These are phyloP conservation scores for Penicillium paxilli DNA, from an alignment of 495 filamentous ascomycete species.

Conservation along the genomic window DNA sequence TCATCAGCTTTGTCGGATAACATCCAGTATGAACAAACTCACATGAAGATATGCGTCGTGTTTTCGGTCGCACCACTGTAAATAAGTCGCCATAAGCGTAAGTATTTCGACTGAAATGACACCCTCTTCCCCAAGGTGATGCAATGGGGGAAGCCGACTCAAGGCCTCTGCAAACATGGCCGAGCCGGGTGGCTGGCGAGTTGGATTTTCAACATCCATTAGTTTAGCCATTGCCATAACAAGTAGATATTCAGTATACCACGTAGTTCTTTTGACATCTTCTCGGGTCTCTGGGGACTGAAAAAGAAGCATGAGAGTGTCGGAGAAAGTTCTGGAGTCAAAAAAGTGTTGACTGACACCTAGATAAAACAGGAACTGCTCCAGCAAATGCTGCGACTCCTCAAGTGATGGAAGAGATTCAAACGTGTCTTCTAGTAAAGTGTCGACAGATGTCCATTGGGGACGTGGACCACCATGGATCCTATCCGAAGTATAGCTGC, in stretches of 20 bases:
- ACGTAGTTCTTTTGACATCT: conserved; percentile 9
- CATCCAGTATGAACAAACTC: neutral
- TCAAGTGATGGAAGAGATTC: conserved; percentile 13
- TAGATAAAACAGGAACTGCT: conserved; percentile 26
- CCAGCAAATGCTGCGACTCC: conserved; percentile 22
- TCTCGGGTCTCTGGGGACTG: conserved; percentile 8
- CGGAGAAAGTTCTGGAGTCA: conserved; percentile 21
- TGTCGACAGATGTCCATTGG: conserved; percentile 4
- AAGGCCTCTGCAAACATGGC: conserved; percentile 22
- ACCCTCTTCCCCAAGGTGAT: conserved; percentile 20
- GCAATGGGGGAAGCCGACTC: conserved; percentile 16
- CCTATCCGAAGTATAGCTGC: neutral
- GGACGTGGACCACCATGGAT: neutral
- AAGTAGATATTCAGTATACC: conserved; percentile 26
- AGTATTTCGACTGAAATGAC: conserved; percentile 21
- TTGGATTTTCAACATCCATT: conserved; percentile 21
- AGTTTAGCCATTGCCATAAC: conserved; percentile 29
- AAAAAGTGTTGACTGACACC: conserved; percentile 27
- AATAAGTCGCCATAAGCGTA: conserved; percentile 22
- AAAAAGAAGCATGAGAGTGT: conserved; percentile 19
- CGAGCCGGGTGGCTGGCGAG: conserved; percentile 17
- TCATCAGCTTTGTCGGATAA: neutral
- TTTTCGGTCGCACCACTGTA: conserved; percentile 27
- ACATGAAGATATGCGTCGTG: conserved; percentile 27
- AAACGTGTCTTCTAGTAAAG: conserved; percentile 1